These are phyloP conservation scores for Ophiocordyceps camponoti-saundersi DNA, from an alignment of 2,329 filamentous ascomycete species.

Conservation along the genomic window DNA sequence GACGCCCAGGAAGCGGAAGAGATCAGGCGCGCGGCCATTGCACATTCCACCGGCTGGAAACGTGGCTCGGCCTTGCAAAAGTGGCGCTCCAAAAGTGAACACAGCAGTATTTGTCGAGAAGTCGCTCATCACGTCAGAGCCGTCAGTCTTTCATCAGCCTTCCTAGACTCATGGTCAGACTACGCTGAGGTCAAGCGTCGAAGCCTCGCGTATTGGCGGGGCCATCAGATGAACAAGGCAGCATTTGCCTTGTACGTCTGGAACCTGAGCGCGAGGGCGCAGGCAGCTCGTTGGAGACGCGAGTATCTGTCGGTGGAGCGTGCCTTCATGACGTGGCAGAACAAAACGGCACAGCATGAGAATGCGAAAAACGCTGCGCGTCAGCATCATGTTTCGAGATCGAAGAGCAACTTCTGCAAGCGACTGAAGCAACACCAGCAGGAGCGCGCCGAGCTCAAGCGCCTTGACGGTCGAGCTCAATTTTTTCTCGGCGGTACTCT, in stretches of 20 bases:
- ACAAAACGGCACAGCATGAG: slow-evolving; percentile 1
- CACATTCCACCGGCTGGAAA: not conserved
- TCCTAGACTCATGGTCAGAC: slow-evolving; percentile 15
- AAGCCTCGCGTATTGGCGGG: slow-evolving; percentile 8
- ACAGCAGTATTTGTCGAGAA: not conserved
- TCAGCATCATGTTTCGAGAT: not conserved
- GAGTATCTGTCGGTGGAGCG: slow-evolving; percentile 13
- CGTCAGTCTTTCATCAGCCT: slow-evolving; percentile 6
- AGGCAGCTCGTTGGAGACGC: slow-evolving; percentile 16
- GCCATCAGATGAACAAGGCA: slow-evolving; percentile 6
- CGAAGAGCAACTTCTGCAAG: slow-evolving; percentile 3
- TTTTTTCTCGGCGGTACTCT: slow-evolving; percentile 15
- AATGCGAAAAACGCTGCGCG: not conserved
- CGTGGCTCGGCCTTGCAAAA: not conserved
- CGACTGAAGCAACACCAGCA: slow-evolving; percentile 4
- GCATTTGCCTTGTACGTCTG: slow-evolving; percentile 11
- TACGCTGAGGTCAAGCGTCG: slow-evolving; percentile 10
- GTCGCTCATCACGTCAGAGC: slow-evolving; percentile 4
- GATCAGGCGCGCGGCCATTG: not conserved
- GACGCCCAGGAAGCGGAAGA: not conserved
- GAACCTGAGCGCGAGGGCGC: slow-evolving; percentile 15
- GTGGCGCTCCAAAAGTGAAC: not conserved
- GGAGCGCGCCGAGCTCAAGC: slow-evolving; percentile 5
- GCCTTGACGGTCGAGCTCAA: slow-evolving; percentile 10
- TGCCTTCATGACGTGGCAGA: slow-evolving; percentile 13